Base-by-base conservation (phyloP, 176 grass and related monocot species). In the Coix lacrymajobi region DNA sequence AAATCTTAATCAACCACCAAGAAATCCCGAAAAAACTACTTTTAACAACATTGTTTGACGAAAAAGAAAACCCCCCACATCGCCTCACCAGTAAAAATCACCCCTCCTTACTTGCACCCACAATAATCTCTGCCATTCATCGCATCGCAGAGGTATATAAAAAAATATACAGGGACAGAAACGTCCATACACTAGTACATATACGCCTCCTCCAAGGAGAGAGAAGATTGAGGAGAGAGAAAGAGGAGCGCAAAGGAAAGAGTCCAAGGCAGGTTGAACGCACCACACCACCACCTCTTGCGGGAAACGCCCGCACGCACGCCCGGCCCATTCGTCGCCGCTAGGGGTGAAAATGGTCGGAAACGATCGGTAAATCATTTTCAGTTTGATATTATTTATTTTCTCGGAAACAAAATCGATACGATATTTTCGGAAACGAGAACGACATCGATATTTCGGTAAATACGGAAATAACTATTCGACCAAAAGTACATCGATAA, bases 231-330 rank as follows among this genome's bases (percentile, higher is more conserved):
- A 71, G 71, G 22, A 43, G 8, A 7, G 11, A 57, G 56, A 61
- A 63, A 56, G 31, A 44, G 6, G n/a, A n/a, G n/a, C n/a, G n/a
- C n/a, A 22, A 44, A 68, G 56, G 17, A 20, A 14, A 36, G 75
- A 57, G 75, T 60, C 69, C 63, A 87, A 84, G 79, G 31, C 70
- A 82, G 69, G 26, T 64, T n/a, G n/a, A 88, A 84, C 32, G 52
- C 51, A n/a, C 43, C 43, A 14, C 43, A 10, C 32, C 32, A 8
- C 17, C 82, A 28, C 63, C 43, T n/a, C n/a, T n/a, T n/a, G n/a
- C n/a, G n/a, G 72, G 85, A 86, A 89, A 57, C 52, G 83, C 44
- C 74, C 60, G 36, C 36, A 2, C 36, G 36, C 36, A 0, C 62
- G 43, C 43, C 11, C 41, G 41, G 33, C 33, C 41, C n/a, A n/a